Evolutionary conservation across 305 asterid genomes (phyloP).

Genomic region (Striga hermonthica): DNA sequence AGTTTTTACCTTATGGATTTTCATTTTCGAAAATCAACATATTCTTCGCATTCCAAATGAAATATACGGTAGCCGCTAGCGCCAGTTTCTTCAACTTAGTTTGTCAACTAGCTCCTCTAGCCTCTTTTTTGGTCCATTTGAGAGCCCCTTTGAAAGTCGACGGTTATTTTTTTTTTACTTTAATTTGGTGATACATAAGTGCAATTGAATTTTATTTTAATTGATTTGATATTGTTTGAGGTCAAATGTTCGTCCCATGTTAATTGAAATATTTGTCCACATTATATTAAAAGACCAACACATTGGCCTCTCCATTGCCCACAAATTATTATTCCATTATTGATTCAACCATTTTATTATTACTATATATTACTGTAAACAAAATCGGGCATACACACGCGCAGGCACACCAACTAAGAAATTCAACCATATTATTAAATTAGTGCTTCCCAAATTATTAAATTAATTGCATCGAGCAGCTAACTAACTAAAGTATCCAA

Average conservation of each 20-base stretch:
- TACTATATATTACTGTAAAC: slow-evolving; percentile 50
- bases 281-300: slow-evolving; percentile 38
- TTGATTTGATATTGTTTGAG: slow-evolving; percentile 30
- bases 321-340: slow-evolving; percentile 36
- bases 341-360: slow-evolving; percentile 29
- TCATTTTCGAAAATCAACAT: too few species aligned
- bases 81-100: too few species aligned
- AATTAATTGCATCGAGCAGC: slow-evolving; percentile 23
- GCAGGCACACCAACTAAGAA: slow-evolving; percentile 37
- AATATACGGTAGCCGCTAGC: too few species aligned
- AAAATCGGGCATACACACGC: slow-evolving; percentile 46
- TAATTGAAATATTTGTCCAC: slow-evolving; percentile 42
- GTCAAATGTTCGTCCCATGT: slow-evolving; percentile 53
- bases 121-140: too few species aligned
- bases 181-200: slow-evolving; percentile 18
- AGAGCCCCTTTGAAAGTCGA: too few species aligned
- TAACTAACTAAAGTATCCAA: slow-evolving; percentile 27
- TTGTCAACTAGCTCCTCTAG: too few species aligned
- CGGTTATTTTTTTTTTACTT: too few species aligned
- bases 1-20: too few species aligned
- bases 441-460: slow-evolving; percentile 6
- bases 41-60: too few species aligned
- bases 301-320: slow-evolving; percentile 35
- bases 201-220: slow-evolving; percentile 20
- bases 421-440: slow-evolving; percentile 22